phyloP scores from a whole-genome alignment of 2,329 filamentous ascomycete species.

The Fusarium virguliforme region DNA sequence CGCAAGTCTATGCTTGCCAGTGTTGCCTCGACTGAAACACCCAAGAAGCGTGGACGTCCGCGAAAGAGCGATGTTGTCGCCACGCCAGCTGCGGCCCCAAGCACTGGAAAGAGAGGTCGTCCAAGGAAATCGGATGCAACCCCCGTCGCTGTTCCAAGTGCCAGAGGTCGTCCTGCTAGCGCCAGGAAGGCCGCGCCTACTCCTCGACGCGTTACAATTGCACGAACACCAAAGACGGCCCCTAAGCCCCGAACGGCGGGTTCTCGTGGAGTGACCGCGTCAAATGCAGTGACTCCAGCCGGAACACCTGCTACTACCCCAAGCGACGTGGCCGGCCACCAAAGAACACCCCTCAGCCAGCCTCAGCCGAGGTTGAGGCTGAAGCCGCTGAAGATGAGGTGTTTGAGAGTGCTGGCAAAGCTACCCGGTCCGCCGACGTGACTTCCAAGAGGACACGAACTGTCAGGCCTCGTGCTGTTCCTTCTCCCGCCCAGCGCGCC shows the following conservation, averaged over 20 bases:
- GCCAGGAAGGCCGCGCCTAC: constrained; percentile 34
- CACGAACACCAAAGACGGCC: constrained; percentile 28
- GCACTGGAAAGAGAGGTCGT: constrained; percentile 43
- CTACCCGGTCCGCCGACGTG: constrained; percentile 4
- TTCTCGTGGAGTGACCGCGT: constrained; percentile 3
- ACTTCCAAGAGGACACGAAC: constrained; percentile 29
- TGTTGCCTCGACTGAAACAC: constrained; percentile 32
- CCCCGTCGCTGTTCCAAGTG: constrained; percentile 18
- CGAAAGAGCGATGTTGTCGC: constrained; percentile 43
- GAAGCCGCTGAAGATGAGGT: constrained; percentile 9
- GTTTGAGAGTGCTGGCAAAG: constrained; percentile 17
- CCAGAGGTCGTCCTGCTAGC: constrained; percentile 34
- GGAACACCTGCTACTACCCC: constrained; percentile 33
- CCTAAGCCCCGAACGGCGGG: constrained; percentile 22
- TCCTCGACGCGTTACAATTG: constrained; percentile 17
- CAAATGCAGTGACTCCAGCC: not conserved
- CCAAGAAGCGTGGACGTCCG: constrained; percentile 47
- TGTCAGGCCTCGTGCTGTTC: constrained; percentile 32
- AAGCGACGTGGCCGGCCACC: constrained; percentile 47
- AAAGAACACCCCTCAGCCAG: constrained; percentile 35
- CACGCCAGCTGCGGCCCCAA: constrained; percentile 34
- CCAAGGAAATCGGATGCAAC: constrained; percentile 46
- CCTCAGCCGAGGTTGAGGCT: constrained; percentile 11
- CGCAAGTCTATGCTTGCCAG: constrained; percentile 50
- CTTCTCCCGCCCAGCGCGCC: constrained; percentile 45